Conservation (phyloP, 176 grass and related monocot genomes). For the Carex myosuroides region DNA sequence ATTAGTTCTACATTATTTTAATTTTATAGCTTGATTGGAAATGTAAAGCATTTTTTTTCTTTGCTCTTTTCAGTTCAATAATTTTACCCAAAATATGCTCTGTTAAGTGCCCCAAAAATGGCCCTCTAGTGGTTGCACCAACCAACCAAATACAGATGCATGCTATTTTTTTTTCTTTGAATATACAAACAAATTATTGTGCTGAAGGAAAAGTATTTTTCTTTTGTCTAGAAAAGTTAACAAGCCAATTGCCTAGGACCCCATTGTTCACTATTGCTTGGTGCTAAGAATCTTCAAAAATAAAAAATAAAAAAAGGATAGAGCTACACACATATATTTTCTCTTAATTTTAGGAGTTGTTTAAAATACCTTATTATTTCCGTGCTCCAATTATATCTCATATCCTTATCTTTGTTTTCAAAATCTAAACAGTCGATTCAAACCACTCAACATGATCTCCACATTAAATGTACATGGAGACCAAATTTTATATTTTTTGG, state of each 20-base stretch:
- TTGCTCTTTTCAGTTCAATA: background rate
- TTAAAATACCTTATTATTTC: too few relatives aligned
- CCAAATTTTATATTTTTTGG: too few relatives aligned
- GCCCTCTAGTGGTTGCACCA: slow-evolving; percentile 1
- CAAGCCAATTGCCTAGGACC: background rate
- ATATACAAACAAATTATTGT: slow-evolving; percentile 14
- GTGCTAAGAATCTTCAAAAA: background rate
- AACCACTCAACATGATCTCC: too few relatives aligned
- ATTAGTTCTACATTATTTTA: background rate
- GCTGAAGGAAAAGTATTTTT: background rate
- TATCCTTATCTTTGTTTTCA: too few relatives aligned
- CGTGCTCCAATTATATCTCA: too few relatives aligned
- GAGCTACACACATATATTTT: background rate
- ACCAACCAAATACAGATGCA: background rate
- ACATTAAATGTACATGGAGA: too few relatives aligned
- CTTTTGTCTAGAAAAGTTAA: slow-evolving; percentile 15
- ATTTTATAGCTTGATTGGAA: background rate
- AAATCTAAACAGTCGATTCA: too few relatives aligned
- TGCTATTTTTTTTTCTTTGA: background rate
- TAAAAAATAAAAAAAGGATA: background rate
- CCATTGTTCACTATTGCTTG: background rate
- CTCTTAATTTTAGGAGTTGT: background rate
- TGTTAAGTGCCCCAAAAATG: background rate
- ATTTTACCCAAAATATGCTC: background rate
- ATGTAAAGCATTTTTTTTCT: background rate